A percentile compares a stretch with the other conserved stretches of the same genome.
Evolutionary conservation across 164 flowering plant genomes (phyloP).

Genomic region (Chimonanthus praecox): DNA sequence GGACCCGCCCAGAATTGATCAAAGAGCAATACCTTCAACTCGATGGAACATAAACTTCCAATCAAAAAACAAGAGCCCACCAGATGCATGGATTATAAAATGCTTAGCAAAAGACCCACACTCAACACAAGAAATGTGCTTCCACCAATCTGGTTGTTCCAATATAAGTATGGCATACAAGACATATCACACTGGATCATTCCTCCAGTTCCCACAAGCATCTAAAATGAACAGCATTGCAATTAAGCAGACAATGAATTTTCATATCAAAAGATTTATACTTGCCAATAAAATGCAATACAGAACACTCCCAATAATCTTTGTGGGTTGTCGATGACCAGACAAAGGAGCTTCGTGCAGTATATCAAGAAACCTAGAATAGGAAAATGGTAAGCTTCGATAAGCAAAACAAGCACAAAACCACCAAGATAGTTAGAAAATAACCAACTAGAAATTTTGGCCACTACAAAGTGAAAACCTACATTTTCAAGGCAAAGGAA

Average conservation of each 20-base stretch:
- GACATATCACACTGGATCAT: background rate
- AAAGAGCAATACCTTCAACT: background rate
- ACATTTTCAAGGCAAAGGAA: background rate
- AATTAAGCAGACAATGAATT: too few relatives aligned
- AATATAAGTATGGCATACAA: background rate
- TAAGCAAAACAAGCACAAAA: background rate
- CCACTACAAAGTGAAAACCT: background rate
- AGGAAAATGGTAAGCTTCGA: conserved; percentile 4
- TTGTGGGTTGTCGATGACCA: conserved; percentile 66
- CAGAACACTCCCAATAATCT: conserved; percentile 53
- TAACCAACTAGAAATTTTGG: too few relatives aligned
- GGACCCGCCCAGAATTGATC: background rate
- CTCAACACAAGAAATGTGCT: background rate
- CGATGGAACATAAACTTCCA: too few relatives aligned
- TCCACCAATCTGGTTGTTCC: background rate
- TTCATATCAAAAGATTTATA: conserved; percentile 10
- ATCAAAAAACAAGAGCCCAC: too few relatives aligned
- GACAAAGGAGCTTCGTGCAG: conserved; percentile 88
- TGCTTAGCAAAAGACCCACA: too few relatives aligned
- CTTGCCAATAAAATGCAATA: conserved; percentile 81
- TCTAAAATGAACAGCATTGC: background rate
- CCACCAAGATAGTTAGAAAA: background rate
- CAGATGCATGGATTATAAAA: too few relatives aligned
- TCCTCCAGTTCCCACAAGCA: background rate
- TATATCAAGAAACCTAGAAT: conserved; percentile 73